These are phyloP conservation scores for Symmetrospora coprosmae DNA, from an alignment of 768 basidiomycete genomes.

Conservation along the genomic window DNA sequence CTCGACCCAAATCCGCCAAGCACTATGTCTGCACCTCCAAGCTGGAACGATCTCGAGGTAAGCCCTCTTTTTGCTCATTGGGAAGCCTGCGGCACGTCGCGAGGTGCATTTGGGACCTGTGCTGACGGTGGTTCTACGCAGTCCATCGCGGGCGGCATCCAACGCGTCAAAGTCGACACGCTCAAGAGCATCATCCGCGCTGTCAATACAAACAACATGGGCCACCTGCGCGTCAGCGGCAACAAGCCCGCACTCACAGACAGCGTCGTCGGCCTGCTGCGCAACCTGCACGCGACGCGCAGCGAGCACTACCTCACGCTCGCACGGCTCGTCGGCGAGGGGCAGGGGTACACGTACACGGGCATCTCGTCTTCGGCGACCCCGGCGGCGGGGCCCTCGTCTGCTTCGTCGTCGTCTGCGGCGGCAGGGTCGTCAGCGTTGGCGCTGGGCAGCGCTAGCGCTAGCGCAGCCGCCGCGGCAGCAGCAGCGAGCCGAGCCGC, in stretches of 20 bases:
- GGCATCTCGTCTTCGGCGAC: too few species aligned
- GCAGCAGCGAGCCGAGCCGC: neutral
- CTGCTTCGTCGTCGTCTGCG: too few species aligned
- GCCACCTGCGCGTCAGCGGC: neutral
- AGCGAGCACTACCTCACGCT: neutral
- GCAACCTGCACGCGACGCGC: neutral
- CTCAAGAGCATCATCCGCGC: constrained; percentile 7
- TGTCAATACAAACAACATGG: neutral
- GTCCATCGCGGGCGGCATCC: too few species aligned
- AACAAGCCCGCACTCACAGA: neutral
- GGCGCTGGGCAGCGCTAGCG: too few species aligned
- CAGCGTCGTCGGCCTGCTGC: neutral
- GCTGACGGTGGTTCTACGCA: too few species aligned
- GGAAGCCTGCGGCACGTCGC: too few species aligned
- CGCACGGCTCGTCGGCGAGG: constrained; percentile 8
- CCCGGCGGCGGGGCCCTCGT: neutral
- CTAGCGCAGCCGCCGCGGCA: neutral
- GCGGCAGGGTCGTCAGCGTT: too few species aligned
- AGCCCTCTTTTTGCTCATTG: neutral
- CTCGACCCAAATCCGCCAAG: too few species aligned
- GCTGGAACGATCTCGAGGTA: neutral
- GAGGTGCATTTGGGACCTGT: too few species aligned
- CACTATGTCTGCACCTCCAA: too few species aligned
- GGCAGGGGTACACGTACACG: neutral
- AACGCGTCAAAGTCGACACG: neutral